These are phyloP conservation scores for Yarrowia porcina DNA, from an alignment of 805 yeast species.

Conservation along the genomic window DNA sequence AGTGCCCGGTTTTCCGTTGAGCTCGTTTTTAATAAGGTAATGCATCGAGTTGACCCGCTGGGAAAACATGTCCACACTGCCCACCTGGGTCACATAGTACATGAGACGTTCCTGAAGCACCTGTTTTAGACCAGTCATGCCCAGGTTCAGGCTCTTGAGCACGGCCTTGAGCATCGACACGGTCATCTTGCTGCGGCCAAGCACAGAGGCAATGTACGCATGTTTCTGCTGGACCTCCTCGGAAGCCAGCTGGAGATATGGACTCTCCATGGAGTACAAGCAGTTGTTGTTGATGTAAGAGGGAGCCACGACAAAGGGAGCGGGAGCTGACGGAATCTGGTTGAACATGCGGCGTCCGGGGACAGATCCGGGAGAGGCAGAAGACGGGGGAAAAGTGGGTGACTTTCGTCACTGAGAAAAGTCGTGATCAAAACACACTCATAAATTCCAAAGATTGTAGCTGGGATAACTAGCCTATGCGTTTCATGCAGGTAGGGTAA, in stretches of 20 bases:
- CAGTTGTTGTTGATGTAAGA: not conserved
- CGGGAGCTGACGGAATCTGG: not conserved
- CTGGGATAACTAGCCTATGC: not conserved
- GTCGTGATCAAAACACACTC: not conserved
- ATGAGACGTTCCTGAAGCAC: conserved; percentile 56
- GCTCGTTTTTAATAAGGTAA: not conserved
- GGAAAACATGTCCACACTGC: not conserved
- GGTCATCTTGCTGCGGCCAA: conserved; percentile 28
- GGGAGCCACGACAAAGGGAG: conserved; percentile 9
- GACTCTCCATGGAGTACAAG: not conserved
- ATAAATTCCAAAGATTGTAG: not conserved
- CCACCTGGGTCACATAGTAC: conserved; percentile 40
- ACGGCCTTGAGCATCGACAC: conserved; percentile 36
- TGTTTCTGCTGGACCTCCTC: not conserved
- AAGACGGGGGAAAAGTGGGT: not conserved
- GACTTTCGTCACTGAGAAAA: not conserved
- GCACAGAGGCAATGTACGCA: not conserved
- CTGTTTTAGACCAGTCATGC: conserved; percentile 57
- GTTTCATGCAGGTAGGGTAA: conserved; percentile 23
- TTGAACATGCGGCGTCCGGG: not conserved
- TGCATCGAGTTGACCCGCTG: not conserved
- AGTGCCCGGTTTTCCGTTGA: not conserved
- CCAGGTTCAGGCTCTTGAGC: conserved; percentile 43
- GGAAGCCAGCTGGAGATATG: not conserved
- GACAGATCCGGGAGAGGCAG: not conserved